Conservation (phyloP, 2,329 filamentous ascomycete genomes). For the Monilinia fructicola region DNA sequence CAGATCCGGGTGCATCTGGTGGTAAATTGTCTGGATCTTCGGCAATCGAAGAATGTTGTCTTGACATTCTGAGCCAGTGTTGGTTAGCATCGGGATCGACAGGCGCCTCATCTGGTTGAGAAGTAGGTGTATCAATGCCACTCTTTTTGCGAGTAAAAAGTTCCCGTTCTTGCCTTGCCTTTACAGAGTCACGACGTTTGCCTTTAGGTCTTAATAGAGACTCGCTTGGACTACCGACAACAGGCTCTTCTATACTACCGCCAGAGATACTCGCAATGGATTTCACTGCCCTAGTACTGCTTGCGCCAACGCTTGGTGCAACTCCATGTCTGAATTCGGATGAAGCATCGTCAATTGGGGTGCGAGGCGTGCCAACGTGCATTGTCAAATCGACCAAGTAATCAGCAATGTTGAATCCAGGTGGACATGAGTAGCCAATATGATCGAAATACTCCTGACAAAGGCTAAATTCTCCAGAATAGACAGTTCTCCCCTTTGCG, state of each 20-base stretch:
- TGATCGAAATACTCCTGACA: constrained; percentile 93
- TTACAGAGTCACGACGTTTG: constrained; percentile 77
- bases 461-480: constrained; percentile 83
- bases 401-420: constrained; percentile 98
- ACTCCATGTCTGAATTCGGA: constrained; percentile 63
- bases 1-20: constrained; percentile 55
- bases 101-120: constrained; percentile 59
- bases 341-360: constrained; percentile 55
- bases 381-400: constrained; percentile 97
- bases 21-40: constrained; percentile 69
- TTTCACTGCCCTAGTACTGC: constrained; percentile 85
- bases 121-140: constrained; percentile 61
- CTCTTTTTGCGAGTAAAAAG: constrained; percentile 82
- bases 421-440: constrained; percentile 88
- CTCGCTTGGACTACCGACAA: constrained; percentile 57
- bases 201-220: constrained; percentile 63
- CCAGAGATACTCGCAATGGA: constrained; percentile 84
- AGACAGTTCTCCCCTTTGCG: constrained; percentile 85
- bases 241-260: constrained; percentile 64
- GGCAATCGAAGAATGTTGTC: constrained; percentile 55
- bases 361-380: constrained; percentile 71
- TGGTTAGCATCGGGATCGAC: constrained; percentile 48
- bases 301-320: constrained; percentile 70
- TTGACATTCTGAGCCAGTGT: constrained; percentile 60
- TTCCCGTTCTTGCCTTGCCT: constrained; percentile 82